These are phyloP conservation scores for Pseudoperonospora humuli DNA, from an alignment of 352 stramenopile genomes.

Conservation along the genomic window DNA sequence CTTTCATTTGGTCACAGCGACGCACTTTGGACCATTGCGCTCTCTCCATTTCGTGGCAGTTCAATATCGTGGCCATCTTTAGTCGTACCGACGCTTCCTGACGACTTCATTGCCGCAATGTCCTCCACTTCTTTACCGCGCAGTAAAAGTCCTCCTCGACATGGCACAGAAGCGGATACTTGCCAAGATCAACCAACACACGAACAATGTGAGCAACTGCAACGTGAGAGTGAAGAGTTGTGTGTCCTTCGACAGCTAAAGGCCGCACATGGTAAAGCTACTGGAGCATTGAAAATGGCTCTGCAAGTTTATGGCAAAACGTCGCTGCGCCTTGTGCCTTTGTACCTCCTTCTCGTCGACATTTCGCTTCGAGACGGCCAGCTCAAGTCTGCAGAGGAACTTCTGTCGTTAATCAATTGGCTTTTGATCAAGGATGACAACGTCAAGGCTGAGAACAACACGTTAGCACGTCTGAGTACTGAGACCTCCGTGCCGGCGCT, in stretches of 20 bases:
- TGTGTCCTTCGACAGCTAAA: slow-evolving; percentile 41
- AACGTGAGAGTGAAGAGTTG: slow-evolving; percentile 51
- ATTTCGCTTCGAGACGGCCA: slow-evolving; percentile 51
- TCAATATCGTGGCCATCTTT: too few relatives aligned
- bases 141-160: too few relatives aligned
- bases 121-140: too few relatives aligned
- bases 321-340: slow-evolving; percentile 46
- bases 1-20: too few relatives aligned
- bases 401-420: slow-evolving; percentile 67
- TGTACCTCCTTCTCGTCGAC: slow-evolving; percentile 60
- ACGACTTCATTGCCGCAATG: too few relatives aligned
- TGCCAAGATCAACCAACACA: slow-evolving; percentile 4
- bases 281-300: slow-evolving; percentile 34
- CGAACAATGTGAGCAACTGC: slow-evolving; percentile 42
- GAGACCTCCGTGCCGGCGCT: slow-evolving; percentile 15
- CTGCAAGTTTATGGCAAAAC: slow-evolving; percentile 43
- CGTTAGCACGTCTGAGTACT: not conserved
- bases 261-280: slow-evolving; percentile 33
- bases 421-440: slow-evolving; percentile 56
- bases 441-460: too few relatives aligned
- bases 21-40: too few relatives aligned
- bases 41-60: too few relatives aligned
- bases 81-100: too few relatives aligned
- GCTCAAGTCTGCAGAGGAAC: slow-evolving; percentile 54
- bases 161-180: too few relatives aligned